phyloP scores from a whole-genome alignment of 352 stramenopile species.

The Peronospora belbahrii region DNA sequence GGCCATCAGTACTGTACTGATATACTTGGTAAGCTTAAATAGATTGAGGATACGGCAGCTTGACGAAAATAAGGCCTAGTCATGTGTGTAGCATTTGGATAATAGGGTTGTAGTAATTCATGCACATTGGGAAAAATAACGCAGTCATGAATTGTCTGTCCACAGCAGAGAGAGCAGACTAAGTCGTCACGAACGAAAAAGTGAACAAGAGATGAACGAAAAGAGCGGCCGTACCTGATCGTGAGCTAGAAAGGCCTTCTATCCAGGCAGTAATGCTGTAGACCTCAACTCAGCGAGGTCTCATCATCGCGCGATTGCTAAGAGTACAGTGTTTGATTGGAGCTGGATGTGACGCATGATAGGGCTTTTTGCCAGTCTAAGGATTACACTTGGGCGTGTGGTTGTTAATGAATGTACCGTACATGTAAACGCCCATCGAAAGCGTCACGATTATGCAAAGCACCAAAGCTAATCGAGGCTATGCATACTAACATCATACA shows the following conservation, averaged over 20 bases:
- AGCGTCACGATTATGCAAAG: conserved; percentile 1
- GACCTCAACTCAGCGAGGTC: conserved; percentile 24
- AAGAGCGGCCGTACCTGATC: conserved; percentile 9
- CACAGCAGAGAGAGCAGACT: conserved; percentile 10
- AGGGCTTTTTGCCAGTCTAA: conserved; percentile 2
- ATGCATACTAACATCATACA: too few relatives aligned
- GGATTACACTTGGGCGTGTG: neutral
- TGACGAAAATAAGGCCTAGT: conserved; percentile 6
- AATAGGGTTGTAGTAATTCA: conserved; percentile 3
- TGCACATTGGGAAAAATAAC: neutral
- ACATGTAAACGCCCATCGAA: neutral
- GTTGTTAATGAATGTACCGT: too few relatives aligned
- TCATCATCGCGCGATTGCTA: conserved; percentile 9
- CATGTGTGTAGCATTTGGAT: neutral
- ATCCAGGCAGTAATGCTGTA: conserved; percentile 20
- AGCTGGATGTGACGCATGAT: conserved; percentile 10
- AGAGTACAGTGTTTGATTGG: conserved; percentile 26
- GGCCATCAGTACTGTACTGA: conserved; percentile 4
- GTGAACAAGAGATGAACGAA: too few relatives aligned
- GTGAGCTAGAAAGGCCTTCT: conserved; percentile 9
- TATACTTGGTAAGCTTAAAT: conserved; percentile 5
- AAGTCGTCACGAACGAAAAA: conserved; percentile 24
- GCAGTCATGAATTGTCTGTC: neutral
- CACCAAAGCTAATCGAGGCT: too few relatives aligned
- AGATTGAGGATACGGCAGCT: conserved; percentile 1